These are phyloP conservation scores for Isoetes taiwanensis DNA, from an alignment of 75 land plant species.

Conservation along the genomic window DNA sequence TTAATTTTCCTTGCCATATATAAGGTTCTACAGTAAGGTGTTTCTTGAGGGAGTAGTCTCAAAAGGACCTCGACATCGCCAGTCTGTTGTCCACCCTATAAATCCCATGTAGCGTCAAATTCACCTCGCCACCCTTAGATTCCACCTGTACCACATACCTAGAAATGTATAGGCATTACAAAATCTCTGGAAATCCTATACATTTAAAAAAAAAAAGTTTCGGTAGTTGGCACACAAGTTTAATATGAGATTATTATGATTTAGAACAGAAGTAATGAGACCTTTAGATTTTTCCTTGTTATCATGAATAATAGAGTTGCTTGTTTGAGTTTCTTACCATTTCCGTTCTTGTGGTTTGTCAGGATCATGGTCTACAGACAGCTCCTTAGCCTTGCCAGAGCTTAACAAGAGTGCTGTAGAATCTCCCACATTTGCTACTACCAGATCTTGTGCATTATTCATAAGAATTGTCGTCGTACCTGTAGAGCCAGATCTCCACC, in stretches of 20 bases:
- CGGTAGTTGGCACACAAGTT: no score
- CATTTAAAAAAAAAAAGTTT: no score
- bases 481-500: no score
- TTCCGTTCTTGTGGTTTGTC: no score
- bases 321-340: no score
- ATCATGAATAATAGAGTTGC: no score
- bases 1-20: constrained; percentile 18
- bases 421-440: constrained; percentile 2
- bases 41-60: constrained; percentile 27
- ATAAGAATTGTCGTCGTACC: neutral
- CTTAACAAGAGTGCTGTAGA: neutral
- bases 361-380: constrained; percentile 3
- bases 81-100: constrained; percentile 25
- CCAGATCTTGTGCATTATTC: neutral
- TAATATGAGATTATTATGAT: no score
- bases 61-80: constrained; percentile 38
- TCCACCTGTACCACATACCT: constrained; percentile 29
- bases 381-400: neutral
- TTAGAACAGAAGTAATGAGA: no score
- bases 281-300: no score
- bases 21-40: constrained; percentile 28
- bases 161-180: no score
- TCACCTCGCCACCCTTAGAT: constrained; percentile 27
- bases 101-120: constrained; percentile 11
- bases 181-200: no score